Evolutionary conservation across 192 early-diverging fungal species (phyloP).

Genomic region (Podila minutissima): DNA sequence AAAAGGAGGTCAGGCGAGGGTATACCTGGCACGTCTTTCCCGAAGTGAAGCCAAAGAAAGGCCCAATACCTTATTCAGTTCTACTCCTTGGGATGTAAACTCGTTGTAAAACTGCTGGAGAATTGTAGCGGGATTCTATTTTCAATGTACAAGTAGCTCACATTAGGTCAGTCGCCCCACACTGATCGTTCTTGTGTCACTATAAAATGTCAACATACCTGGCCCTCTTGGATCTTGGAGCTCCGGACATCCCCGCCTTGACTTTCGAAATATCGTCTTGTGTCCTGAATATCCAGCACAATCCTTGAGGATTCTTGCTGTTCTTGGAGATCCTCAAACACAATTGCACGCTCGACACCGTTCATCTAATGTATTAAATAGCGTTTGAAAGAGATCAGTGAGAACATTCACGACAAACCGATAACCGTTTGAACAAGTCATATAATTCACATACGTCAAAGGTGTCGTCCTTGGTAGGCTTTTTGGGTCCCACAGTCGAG

Average conservation of each 20-base stretch:
- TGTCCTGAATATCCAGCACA: slow-evolving; percentile 79
- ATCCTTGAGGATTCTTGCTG: slow-evolving; percentile 58
- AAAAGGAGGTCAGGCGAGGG: background rate
- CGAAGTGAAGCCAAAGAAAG: background rate
- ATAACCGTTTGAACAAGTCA: background rate
- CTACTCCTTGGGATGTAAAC: slow-evolving; percentile 19
- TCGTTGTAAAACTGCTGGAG: slow-evolving; percentile 16
- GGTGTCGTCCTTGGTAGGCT: slow-evolving; percentile 13
- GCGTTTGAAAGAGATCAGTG: background rate
- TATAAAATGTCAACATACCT: slow-evolving; percentile 7
- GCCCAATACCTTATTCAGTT: slow-evolving; percentile 17
- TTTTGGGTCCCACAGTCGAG: slow-evolving; percentile 34
- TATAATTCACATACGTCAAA: slow-evolving; percentile 15
- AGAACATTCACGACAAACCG: background rate
- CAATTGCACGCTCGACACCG: slow-evolving; percentile 65
- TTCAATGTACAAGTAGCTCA: background rate
- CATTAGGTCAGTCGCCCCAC: background rate
- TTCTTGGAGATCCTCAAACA: slow-evolving; percentile 75
- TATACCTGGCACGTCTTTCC: background rate
- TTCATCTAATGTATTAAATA: slow-evolving; percentile 44
- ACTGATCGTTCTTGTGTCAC: background rate
- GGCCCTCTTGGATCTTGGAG: slow-evolving; percentile 25
- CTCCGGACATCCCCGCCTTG: slow-evolving; percentile 54
- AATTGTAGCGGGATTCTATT: slow-evolving; percentile 31
- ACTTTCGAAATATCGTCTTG: slow-evolving; percentile 80